Evolutionary conservation across 257 asterid species (phyloP).

Genomic region (Cordia subcordata): DNA sequence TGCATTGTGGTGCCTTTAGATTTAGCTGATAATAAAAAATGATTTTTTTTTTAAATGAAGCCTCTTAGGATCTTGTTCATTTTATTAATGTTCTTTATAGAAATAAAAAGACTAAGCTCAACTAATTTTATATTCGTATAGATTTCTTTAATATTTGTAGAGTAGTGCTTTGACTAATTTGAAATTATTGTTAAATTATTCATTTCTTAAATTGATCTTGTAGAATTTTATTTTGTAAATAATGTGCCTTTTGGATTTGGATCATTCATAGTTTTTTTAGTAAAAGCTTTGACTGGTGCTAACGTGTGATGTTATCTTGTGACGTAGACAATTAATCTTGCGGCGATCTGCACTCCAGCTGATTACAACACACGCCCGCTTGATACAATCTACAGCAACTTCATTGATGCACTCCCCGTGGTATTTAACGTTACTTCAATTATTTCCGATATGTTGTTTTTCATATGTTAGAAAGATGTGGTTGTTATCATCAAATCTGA

Average conservation of each 20-base stretch:
- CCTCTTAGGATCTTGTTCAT: background rate
- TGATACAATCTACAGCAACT: slow-evolving; percentile 93
- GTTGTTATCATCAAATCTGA: background rate
- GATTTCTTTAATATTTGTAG: too few relatives aligned
- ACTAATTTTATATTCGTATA: too few relatives aligned
- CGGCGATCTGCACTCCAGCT: slow-evolving; percentile 96
- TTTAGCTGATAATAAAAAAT: too few relatives aligned
- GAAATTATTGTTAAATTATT: background rate
- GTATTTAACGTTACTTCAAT: slow-evolving; percentile 28
- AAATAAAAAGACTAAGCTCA: too few relatives aligned
- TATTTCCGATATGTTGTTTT: slow-evolving; percentile 1
- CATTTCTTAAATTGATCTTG: background rate
- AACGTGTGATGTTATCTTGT: slow-evolving; percentile 20
- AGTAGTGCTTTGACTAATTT: background rate
- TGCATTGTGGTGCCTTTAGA: too few relatives aligned
- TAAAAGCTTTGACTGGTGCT: slow-evolving; percentile 19
- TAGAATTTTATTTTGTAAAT: background rate
- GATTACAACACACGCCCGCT: slow-evolving; percentile 91
- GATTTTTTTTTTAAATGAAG: too few relatives aligned
- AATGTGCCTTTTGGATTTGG: background rate
- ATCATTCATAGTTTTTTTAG: background rate
- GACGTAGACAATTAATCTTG: slow-evolving; percentile 69
- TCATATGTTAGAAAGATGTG: slow-evolving; percentile 3
- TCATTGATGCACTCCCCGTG: slow-evolving; percentile 89
- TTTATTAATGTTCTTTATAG: too few relatives aligned